Evolutionary conservation across 805 yeast genomes (phyloP).

Genomic region (Debaryomyces tyrocola): DNA sequence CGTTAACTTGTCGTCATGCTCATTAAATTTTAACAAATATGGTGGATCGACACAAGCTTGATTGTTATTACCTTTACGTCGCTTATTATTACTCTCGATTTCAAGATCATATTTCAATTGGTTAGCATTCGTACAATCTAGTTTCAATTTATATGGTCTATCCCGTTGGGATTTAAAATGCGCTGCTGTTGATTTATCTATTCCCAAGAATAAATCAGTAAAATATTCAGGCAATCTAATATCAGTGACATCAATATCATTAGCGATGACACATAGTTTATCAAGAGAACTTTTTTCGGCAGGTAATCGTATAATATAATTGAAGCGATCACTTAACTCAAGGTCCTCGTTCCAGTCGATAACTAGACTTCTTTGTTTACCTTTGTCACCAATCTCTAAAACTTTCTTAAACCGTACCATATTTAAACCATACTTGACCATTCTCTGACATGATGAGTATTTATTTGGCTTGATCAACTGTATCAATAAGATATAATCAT

Average conservation of each 20-base stretch:
- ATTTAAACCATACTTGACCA: conserved; percentile 22
- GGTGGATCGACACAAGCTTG: neutral
- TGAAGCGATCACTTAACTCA: conserved; percentile 3
- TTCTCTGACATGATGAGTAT: conserved; percentile 16
- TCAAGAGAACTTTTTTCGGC: neutral
- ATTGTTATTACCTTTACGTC: neutral
- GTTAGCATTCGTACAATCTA: neutral
- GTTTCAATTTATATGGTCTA: conserved; percentile 2
- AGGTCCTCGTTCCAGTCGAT: neutral
- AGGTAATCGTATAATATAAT: conserved; percentile 1
- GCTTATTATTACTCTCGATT: neutral
- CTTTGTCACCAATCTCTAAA: neutral
- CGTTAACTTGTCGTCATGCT: neutral
- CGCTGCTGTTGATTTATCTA: neutral
- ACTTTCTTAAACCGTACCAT: conserved; percentile 13
- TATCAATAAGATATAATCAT: conserved; percentile 15
- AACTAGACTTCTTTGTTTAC: neutral
- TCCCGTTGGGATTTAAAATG: conserved; percentile 1
- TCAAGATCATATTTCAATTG: neutral
- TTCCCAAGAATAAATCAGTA: conserved; percentile 1
- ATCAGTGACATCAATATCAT: neutral
- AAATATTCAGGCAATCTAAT: neutral
- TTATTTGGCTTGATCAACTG: conserved; percentile 28
- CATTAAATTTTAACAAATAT: neutral
- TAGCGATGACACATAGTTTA: neutral